Evolutionary conservation across 2,329 filamentous ascomycete species (phyloP), one percentile per base, ranked within the genome.

Genomic region (Ustulina deusta): DNA sequence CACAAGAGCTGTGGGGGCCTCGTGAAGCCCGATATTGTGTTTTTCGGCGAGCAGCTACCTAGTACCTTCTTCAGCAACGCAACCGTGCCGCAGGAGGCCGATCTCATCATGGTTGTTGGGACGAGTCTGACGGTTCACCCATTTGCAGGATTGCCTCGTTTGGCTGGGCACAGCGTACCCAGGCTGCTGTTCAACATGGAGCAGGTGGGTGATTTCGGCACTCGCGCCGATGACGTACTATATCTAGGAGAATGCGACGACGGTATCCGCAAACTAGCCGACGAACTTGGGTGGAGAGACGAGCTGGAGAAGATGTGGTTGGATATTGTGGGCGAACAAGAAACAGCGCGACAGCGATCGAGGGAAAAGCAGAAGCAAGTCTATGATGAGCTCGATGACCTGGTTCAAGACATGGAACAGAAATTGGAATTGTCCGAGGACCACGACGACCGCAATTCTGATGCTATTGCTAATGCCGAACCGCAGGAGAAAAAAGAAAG

Each of bases 11-110:
- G 95, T 78, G 83, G 86, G 40, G 94, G 94, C 0, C 82, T 96
- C 2, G 93, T 97, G 42, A 97, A 97, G 81, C 94, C 94, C 0
- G 93, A 97, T 74, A 97, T 97, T 76, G 93, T 97, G 38, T 97
- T 97, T 81, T 97, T 97, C 74, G 94, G 94, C 58, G 94, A 84
- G 76, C 75, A 76, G 70, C 76, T 84, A 29, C 92, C 92, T 0
- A 78, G 81, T 6, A 81, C 80, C 0, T 97, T 97, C 79, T 89
- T 90, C 76, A 77, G 81, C 66, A 81, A 83, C 32, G 77, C 80
- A 40, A 78, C 79, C 38, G 78, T 90, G 7, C 86, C 88, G 0
- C 80, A 79, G 1, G 78, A 86, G 74, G 92, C 93, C 0, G 93
- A 97, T 76, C 81, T 97, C 2, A 87, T 91, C 48, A 91, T 98